A percentile compares a stretch with the other conserved stretches of the same genome.
phyloP scores from a whole-genome alignment of 2,329 filamentous ascomycete species.

The Penicillium sp. region DNA sequence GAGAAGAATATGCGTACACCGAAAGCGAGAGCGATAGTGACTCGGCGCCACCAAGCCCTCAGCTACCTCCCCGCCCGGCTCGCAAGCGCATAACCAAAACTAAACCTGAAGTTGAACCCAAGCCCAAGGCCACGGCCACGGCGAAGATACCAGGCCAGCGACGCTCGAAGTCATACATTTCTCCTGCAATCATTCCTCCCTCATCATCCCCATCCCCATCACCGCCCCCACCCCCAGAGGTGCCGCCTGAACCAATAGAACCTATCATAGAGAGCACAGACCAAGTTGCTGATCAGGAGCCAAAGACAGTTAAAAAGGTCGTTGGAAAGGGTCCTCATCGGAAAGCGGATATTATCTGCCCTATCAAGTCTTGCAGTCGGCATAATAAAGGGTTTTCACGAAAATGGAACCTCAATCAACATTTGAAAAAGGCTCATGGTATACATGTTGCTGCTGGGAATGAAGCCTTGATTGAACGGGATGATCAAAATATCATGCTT shows the following conservation, averaged over 20 bases:
- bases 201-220: not conserved
- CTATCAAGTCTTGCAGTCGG: slow-evolving; percentile 29
- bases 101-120: not conserved
- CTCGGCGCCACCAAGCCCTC: not conserved
- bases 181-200: not conserved
- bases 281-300: not conserved
- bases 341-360: slow-evolving; percentile 32
- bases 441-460: slow-evolving; percentile 11
- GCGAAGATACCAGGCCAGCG: slow-evolving; percentile 8
- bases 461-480: slow-evolving; percentile 1
- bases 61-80: not conserved
- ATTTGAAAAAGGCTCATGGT: slow-evolving; percentile 35
- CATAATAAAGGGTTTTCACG: slow-evolving; percentile 35
- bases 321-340: slow-evolving; percentile 28
- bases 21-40: slow-evolving; percentile 31
- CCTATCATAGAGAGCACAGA: not conserved
- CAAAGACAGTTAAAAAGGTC: not conserved
- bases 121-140: not conserved
- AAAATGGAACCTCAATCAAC: slow-evolving; percentile 39
- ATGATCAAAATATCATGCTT: slow-evolving; percentile 4
- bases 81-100: no score
- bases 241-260: not conserved
- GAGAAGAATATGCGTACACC: slow-evolving; percentile 19
- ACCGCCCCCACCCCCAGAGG: not conserved
- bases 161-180: not conserved